A percentile compares a stretch with the other conserved stretches of the same genome.
Conservation (phyloP, 2,329 filamentous ascomycete genomes). For the Penicillium italicum region DNA sequence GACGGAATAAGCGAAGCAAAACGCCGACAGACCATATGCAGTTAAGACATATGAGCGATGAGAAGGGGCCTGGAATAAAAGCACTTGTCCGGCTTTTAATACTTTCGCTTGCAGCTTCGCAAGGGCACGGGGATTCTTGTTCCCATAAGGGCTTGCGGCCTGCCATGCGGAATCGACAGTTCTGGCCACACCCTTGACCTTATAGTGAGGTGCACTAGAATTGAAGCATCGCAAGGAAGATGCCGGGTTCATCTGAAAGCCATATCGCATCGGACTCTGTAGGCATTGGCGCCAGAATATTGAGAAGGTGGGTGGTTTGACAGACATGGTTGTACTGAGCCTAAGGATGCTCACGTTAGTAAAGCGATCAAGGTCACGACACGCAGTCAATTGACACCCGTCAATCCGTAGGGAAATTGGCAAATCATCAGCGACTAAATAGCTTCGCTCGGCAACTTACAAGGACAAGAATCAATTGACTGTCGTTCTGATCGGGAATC, state of each 20-base stretch:
- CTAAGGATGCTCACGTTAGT: constrained; percentile 14
- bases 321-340: constrained; percentile 29
- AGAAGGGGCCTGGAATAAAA: constrained; percentile 63
- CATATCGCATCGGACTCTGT: constrained; percentile 15
- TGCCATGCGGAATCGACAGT: constrained; percentile 10
- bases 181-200: constrained; percentile 15
- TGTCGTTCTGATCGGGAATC: constrained; percentile 26
- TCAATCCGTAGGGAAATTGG: not conserved
- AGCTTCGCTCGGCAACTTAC: constrained; percentile 12
- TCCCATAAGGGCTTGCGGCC: constrained; percentile 9
- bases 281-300: constrained; percentile 28
- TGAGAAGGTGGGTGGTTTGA: constrained; percentile 27
- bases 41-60: constrained; percentile 61
- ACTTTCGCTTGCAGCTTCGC: constrained; percentile 52
- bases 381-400: not conserved
- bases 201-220: constrained; percentile 26
- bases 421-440: not conserved
- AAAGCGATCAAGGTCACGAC: not conserved
- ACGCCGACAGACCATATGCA: constrained; percentile 55
- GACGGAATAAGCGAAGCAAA: constrained; percentile 52
- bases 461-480: constrained; percentile 13
- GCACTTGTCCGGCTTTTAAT: constrained; percentile 42
- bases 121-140: constrained; percentile 10
- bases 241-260: constrained; percentile 10
- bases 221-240: constrained; percentile 31